Base-by-base conservation (phyloP, 164 flowering plant genomes). In the Stephania japonica region DNA sequence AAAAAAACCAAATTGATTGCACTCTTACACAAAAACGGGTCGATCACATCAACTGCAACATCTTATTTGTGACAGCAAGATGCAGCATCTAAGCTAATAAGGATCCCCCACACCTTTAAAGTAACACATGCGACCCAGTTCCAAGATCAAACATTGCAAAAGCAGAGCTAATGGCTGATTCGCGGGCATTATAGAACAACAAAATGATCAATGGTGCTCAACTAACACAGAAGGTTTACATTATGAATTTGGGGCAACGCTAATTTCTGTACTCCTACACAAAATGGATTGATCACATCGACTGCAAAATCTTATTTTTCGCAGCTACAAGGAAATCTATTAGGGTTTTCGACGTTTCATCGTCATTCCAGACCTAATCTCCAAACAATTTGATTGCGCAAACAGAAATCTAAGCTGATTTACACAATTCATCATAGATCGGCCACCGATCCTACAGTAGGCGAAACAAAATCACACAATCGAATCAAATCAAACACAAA, bases 401-500 rank as follows among this genome's bases (percentile, higher is more conserved):
- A 12, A 16, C 53, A 47, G 16, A 12, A 47, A 11, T 16, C 53
- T 11, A 59, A 6, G 64, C 9, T 59, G 23, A 59, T 59, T 19
- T 0, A 16, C 9, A 19, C 9, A 18, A 59, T 59, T 24, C 7
- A 59, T 4, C 9, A 4, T 59, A 24, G 64, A 59, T 59, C 64
- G 64, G 64, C 9, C 10, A 59, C 64, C 10, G 64, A 59, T 59
- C 64, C 64, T 19, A 59, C 25, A 59, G 64, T n/a, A 59, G 24
- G 23, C 53, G 2, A 47, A 5, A n/a, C 64, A 24, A 59, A 21
- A 59, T 59, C 64, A 59, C 21, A 9, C 24, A 59, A 59, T 59
- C 64, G 24, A 24, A 59, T 4, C 21, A n/a, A 18, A 59, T 59
- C 42, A 41, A 49, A 72, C 38, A 68, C 72, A 21, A 68, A 72